Conservation (phyloP, 2,329 filamentous ascomycete species). For the Colletotrichum melonis region DNA sequence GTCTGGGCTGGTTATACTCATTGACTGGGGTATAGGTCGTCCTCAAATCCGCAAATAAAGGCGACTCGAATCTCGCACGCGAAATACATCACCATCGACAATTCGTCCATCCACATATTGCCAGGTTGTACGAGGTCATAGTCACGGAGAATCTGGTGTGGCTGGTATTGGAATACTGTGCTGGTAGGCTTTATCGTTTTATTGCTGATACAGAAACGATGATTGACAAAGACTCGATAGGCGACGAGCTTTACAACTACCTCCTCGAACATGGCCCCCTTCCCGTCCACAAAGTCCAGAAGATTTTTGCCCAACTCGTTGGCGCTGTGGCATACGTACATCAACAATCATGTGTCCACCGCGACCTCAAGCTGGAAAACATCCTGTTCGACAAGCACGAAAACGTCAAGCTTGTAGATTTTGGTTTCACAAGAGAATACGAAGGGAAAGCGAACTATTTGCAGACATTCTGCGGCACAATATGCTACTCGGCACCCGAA, state of each 20-base stretch:
- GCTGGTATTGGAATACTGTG: conserved; percentile 96
- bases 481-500: conserved; percentile 97
- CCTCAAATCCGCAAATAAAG: conserved; percentile 96
- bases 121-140: conserved; percentile 96
- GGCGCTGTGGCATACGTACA: conserved; percentile 97
- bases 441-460: conserved; percentile 94
- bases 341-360: conserved; percentile 93
- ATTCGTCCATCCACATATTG: conserved; percentile 97
- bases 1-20: neutral
- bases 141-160: conserved; percentile 95
- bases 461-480: conserved; percentile 96
- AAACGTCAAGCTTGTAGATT: conserved; percentile 97
- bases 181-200: conserved; percentile 66
- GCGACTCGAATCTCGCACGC: conserved; percentile 93
- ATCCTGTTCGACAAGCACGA: conserved; percentile 96
- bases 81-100: conserved; percentile 99
- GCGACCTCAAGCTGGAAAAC: conserved; percentile 96
- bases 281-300: conserved; percentile 87
- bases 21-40: conserved; percentile 75
- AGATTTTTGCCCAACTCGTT: conserved; percentile 94
- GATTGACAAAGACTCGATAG: conserved; percentile 57
- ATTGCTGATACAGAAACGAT: conserved; percentile 11
- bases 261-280: conserved; percentile 88
- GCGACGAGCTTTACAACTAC: conserved; percentile 97
- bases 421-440: conserved; percentile 98